A percentile compares a stretch with the other conserved stretches of the same genome.
Evolutionary conservation across 768 basidiomycete genomes (phyloP).

Genomic region (Podaxis pistillaris): DNA sequence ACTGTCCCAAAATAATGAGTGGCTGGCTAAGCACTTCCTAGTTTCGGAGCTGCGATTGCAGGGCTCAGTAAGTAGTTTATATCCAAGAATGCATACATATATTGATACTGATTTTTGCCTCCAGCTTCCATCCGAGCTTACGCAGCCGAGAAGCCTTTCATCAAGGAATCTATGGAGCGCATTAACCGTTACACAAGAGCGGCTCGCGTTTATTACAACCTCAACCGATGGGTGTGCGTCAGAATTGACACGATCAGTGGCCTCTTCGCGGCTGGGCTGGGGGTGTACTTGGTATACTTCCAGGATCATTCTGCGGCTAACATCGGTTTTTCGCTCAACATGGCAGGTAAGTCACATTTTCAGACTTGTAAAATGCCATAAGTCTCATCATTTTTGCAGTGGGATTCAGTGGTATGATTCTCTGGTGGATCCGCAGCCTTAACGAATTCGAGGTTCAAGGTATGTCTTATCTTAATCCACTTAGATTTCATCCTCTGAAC

Average conservation of each 20-base stretch:
- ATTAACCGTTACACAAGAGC: conserved; percentile 51
- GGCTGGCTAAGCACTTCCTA: conserved; percentile 12
- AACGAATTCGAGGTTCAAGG: conserved; percentile 44
- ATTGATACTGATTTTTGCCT: not conserved
- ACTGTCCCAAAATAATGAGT: not conserved
- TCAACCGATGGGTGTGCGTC: conserved; percentile 43
- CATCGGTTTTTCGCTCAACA: conserved; percentile 52
- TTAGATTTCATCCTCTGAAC: not conserved
- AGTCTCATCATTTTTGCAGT: conserved; percentile 25
- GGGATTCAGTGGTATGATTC: conserved; percentile 53
- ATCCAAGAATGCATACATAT: not conserved
- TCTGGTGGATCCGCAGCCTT: conserved; percentile 44
- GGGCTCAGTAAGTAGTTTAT: conserved; percentile 42
- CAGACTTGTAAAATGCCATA: too few species aligned
- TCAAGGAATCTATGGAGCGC: conserved; percentile 38
- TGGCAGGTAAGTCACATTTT: conserved; percentile 36
- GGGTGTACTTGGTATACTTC: conserved; percentile 48
- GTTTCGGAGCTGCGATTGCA: conserved; percentile 55
- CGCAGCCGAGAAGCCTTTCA: conserved; percentile 50
- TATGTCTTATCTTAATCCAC: conserved; percentile 8
- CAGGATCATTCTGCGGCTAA: conserved; percentile 38
- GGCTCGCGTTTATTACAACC: conserved; percentile 45
- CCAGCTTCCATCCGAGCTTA: conserved; percentile 62
- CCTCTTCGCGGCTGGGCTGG: conserved; percentile 50
- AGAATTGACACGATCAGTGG: conserved; percentile 57